Base-by-base conservation (phyloP, 202 grass and related monocot species). In the Zizania palustris region DNA sequence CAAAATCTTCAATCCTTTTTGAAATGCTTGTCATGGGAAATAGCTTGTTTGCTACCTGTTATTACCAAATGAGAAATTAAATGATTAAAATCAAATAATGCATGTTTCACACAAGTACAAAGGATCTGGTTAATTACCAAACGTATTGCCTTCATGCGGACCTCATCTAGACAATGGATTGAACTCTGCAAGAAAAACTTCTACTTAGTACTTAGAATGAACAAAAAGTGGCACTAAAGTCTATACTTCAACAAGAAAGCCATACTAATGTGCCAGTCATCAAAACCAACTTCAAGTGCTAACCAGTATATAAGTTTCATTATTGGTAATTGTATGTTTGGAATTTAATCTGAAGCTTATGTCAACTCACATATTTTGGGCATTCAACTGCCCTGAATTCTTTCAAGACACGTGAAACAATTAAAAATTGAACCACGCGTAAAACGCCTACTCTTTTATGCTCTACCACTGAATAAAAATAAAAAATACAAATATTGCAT, bases 21-120 rank as follows among this genome's bases (percentile, higher is more conserved):
- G 91, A 97, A 86, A 93, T 92, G 85, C 86, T 92, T 79, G 85
- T 36, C 82, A 93, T 86, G 3, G 94, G 86, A 82, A 90, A 97
- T 83, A 97, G 69, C 62, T 93, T 97, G 88, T 97, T 97, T 88
- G 94, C 94, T 81, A 97, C 88, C 94, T 97, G 65, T 74, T 82
- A 81, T 84, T 40, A 67, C 63, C 40, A 42, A 60, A 33, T 45
- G 21, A 75, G 5, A 87, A 71, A 76, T 5, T 6, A 51, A 53
- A 68, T 82, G 61, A 87, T 61, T 10, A 85, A 46, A 60, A 67
- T 39, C 79, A 71, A 21, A 60, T 7, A 76, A 35, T 64, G 67
- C 16, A 75, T 8, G 28, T 15, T 69, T 82, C 58, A 50, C 62
- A 73, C 39, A 69, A 72, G 40, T 33, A 81, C 39, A 38, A 12